A percentile compares a stretch with the other conserved stretches of the same genome.
Evolutionary conservation across 495 filamentous ascomycete genomes (phyloP).

Genomic region (Wilcoxina mikolae): DNA sequence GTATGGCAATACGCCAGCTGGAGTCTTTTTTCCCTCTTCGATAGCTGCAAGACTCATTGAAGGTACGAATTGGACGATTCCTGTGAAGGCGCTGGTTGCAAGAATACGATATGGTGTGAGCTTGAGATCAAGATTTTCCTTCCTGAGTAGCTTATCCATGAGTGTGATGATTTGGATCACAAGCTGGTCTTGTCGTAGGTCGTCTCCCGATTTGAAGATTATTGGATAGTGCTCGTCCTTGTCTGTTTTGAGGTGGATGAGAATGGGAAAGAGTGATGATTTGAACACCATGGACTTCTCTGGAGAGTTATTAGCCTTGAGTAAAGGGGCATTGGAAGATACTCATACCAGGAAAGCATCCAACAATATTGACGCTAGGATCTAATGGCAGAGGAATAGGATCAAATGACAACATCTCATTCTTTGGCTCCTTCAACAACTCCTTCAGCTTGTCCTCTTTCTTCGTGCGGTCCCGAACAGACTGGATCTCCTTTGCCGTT

Average conservation of each 20-base stretch:
- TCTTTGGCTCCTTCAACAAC: slow-evolving; percentile 72
- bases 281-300: slow-evolving; percentile 90
- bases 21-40: slow-evolving; percentile 63
- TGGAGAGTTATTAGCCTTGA: slow-evolving; percentile 8
- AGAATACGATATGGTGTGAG: slow-evolving; percentile 91
- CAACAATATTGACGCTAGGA: slow-evolving; percentile 60
- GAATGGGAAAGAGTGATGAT: slow-evolving; percentile 76
- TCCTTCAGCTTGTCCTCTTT: slow-evolving; percentile 75
- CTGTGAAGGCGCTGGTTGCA: slow-evolving; percentile 75
- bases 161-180: slow-evolving; percentile 96
- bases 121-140: slow-evolving; percentile 94
- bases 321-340: slow-evolving; percentile 34
- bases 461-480: slow-evolving; percentile 55
- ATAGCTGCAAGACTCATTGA: slow-evolving; percentile 70
- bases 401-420: slow-evolving; percentile 67
- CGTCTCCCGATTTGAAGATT: slow-evolving; percentile 94
- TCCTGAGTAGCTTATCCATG: slow-evolving; percentile 91
- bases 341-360: slow-evolving; percentile 45
- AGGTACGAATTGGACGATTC: slow-evolving; percentile 81
- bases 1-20: slow-evolving; percentile 56
- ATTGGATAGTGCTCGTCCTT: slow-evolving; percentile 69
- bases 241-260: slow-evolving; percentile 75
- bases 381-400: slow-evolving; percentile 82
- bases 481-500: slow-evolving; percentile 78
- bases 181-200: slow-evolving; percentile 91